These are phyloP conservation scores for Aspergillus quadricinctus DNA, from an alignment of 2,329 filamentous ascomycete genomes.

Conservation along the genomic window DNA sequence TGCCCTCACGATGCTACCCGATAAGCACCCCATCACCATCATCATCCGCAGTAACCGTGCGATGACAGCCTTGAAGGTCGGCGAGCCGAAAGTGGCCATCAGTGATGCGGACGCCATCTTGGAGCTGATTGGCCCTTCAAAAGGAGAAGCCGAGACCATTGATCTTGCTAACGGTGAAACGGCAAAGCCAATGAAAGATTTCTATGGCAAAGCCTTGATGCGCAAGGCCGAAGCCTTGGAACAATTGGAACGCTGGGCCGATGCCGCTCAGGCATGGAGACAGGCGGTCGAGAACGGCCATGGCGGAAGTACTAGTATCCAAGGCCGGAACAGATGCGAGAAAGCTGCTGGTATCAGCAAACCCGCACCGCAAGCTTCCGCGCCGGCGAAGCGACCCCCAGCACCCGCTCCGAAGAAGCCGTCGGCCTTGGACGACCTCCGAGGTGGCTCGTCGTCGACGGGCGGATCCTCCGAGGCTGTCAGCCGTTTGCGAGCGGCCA, in stretches of 20 bases:
- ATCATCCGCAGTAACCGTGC: slow-evolving; percentile 89
- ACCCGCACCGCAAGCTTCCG: slow-evolving; percentile 42
- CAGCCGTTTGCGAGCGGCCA: slow-evolving; percentile 73
- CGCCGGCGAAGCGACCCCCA: slow-evolving; percentile 45
- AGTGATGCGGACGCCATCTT: slow-evolving; percentile 79
- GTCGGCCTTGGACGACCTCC: slow-evolving; percentile 30
- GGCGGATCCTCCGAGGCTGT: slow-evolving; percentile 67
- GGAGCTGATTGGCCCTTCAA: slow-evolving; percentile 70
- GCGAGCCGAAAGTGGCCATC: slow-evolving; percentile 83
- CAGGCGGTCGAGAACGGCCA: slow-evolving; percentile 77
- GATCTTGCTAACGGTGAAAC: slow-evolving; percentile 61
- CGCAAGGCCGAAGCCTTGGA: slow-evolving; percentile 95
- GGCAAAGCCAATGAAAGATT: slow-evolving; percentile 81
- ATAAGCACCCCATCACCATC: slow-evolving; percentile 76
- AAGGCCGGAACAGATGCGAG: slow-evolving; percentile 85
- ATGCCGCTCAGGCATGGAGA: slow-evolving; percentile 77
- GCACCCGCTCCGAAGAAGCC: slow-evolving; percentile 37
- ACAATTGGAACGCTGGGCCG: slow-evolving; percentile 88
- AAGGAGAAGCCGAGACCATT: slow-evolving; percentile 76
- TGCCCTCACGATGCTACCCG: slow-evolving; percentile 70
- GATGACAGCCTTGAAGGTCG: slow-evolving; percentile 83
- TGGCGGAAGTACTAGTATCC: slow-evolving; percentile 77
- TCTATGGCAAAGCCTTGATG: slow-evolving; percentile 88
- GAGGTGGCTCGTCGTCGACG: slow-evolving; percentile 39
- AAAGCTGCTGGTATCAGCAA: slow-evolving; percentile 71